These are phyloP conservation scores for Collybia nuda DNA, from an alignment of 768 basidiomycete species.

Conservation along the genomic window DNA sequence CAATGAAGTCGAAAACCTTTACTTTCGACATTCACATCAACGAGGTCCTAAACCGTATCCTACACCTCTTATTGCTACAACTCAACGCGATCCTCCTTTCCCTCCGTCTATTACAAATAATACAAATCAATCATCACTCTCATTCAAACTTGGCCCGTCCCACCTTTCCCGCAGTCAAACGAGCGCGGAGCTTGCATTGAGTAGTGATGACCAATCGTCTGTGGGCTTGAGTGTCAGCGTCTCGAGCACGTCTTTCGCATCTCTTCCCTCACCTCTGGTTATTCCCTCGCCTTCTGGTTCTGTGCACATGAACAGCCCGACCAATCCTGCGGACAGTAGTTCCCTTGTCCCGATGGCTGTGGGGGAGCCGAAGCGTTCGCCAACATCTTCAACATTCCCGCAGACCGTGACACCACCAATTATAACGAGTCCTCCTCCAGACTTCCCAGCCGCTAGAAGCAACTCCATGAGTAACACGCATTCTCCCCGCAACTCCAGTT, in stretches of 20 bases:
- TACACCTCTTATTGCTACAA: constrained; percentile 20
- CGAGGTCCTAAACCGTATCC: constrained; percentile 34
- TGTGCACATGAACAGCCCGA: background rate
- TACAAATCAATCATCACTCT: constrained; percentile 26
- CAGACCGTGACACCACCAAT: constrained; percentile 4
- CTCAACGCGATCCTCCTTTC: constrained; percentile 18
- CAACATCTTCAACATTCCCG: constrained; percentile 1
- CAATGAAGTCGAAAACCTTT: constrained; percentile 82
- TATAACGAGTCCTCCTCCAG: background rate
- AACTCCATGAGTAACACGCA: background rate
- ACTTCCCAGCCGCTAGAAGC: background rate
- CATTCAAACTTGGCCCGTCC: constrained; percentile 20
- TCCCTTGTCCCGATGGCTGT: constrained; percentile 12
- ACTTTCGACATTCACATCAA: constrained; percentile 70
- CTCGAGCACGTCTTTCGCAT: background rate
- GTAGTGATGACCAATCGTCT: constrained; percentile 1
- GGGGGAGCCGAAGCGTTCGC: constrained; percentile 11
- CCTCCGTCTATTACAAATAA: constrained; percentile 3
- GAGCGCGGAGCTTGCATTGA: constrained; percentile 1
- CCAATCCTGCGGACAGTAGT: constrained; percentile 2
- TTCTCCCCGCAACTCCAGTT: background rate
- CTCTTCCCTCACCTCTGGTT: background rate
- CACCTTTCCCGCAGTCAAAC: constrained; percentile 8
- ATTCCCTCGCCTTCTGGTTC: background rate
- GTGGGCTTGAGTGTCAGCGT: background rate